A percentile compares a stretch with the other conserved stretches of the same genome.
These are phyloP conservation scores for Beauveria sp. DNA, from an alignment of 2,329 filamentous ascomycete genomes.

Conservation along the genomic window DNA sequence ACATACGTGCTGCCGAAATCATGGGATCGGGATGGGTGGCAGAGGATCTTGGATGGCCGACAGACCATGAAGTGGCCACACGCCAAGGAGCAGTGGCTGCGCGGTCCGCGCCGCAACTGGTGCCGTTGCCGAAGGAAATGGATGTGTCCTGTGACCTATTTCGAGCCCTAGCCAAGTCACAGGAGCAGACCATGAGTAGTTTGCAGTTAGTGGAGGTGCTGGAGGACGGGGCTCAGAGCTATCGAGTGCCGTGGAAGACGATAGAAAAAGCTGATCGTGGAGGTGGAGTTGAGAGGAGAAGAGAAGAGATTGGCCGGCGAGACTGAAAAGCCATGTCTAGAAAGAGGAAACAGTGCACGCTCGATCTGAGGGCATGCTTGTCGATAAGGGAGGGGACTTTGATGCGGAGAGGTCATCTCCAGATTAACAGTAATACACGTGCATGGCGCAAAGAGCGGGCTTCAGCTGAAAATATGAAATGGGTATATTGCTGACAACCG, in stretches of 20 bases:
- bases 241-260: background rate
- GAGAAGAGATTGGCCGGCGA: background rate
- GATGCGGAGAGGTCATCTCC: background rate
- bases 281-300: background rate
- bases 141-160: background rate
- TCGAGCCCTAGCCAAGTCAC: too few relatives aligned
- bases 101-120: background rate
- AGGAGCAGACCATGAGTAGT: too few relatives aligned
- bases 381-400: too few relatives aligned
- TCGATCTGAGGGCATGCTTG: background rate
- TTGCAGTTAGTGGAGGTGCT: background rate
- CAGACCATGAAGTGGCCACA: too few relatives aligned
- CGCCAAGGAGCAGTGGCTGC: too few relatives aligned
- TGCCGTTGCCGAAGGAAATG: background rate
- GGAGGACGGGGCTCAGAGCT: background rate
- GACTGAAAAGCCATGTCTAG: too few relatives aligned
- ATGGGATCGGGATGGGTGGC: background rate
- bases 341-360: too few relatives aligned
- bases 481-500: background rate
- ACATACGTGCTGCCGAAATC: slow-evolving; percentile 3
- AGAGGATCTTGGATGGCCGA: too few relatives aligned
- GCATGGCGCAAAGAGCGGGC: background rate
- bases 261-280: background rate
- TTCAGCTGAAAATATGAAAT: background rate
- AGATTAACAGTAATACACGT: background rate